Evolutionary conservation across 345 rosid genomes (phyloP).

Genomic region (Linum tenue): DNA sequence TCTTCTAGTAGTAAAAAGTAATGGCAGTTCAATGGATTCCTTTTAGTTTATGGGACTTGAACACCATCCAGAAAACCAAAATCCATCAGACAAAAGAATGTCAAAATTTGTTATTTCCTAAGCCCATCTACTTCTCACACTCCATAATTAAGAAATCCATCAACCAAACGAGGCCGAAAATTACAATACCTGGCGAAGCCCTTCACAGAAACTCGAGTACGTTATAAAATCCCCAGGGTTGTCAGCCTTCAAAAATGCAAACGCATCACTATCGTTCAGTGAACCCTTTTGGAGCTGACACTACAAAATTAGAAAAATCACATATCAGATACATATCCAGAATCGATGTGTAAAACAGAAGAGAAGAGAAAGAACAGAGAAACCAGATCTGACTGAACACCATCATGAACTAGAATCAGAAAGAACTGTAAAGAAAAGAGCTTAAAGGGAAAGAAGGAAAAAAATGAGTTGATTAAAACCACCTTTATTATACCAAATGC

Average conservation of each 20-base stretch:
- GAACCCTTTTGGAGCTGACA: slow-evolving; percentile 55
- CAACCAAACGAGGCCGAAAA: too few species aligned
- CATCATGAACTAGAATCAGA: neutral
- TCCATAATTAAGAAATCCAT: too few species aligned
- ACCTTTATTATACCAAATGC: slow-evolving; percentile 66
- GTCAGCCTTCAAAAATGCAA: slow-evolving; percentile 47
- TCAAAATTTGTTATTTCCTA: too few species aligned
- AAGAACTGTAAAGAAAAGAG: neutral
- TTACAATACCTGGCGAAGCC: slow-evolving; percentile 45
- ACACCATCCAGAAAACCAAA: too few species aligned
- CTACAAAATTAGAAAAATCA: slow-evolving; percentile 27
- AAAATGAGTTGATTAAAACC: slow-evolving; percentile 12
- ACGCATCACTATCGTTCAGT: slow-evolving; percentile 43
- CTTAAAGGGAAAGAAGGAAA: neutral
- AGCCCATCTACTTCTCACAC: too few species aligned
- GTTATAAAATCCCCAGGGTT: slow-evolving; percentile 39
- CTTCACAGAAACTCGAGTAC: slow-evolving; percentile 53
- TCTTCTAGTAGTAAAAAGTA: too few species aligned
- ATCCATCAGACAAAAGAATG: too few species aligned
- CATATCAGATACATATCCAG: slow-evolving; percentile 3
- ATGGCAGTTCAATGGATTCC: too few species aligned
- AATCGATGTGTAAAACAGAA: neutral
- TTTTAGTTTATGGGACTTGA: too few species aligned
- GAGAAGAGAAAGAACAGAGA: neutral
- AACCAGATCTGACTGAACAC: neutral